Conservation (phyloP, 2,329 filamentous ascomycete species). For the Chaetomiaceae sp. region DNA sequence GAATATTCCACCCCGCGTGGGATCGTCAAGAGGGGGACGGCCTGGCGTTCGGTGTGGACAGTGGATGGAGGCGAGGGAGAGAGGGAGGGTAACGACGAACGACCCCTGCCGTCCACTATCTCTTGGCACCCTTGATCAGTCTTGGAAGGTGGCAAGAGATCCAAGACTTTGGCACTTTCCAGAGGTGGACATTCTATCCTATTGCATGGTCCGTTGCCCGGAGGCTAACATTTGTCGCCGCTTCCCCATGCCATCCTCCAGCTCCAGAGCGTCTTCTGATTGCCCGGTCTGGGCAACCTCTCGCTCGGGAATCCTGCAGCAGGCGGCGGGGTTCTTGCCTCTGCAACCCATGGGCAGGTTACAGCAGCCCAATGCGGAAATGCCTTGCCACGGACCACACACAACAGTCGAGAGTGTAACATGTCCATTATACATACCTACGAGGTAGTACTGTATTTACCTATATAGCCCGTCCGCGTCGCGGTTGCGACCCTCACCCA, state of each 20-base stretch:
- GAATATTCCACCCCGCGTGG: neutral
- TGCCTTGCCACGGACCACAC: neutral
- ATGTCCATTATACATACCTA: neutral
- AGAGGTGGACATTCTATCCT: conserved; percentile 17
- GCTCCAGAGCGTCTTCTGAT: neutral
- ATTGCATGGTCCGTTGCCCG: conserved; percentile 2
- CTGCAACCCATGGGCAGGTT: conserved; percentile 8
- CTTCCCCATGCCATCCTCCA: neutral
- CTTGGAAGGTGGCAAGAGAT: conserved; percentile 22
- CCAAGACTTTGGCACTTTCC: conserved; percentile 18
- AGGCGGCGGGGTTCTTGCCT: neutral
- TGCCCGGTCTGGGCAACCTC: conserved; percentile 6
- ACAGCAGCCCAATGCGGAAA: neutral
- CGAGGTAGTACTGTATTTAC: no score
- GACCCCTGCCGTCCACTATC: conserved; percentile 13
- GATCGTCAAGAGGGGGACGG: conserved; percentile 1
- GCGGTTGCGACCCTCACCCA: neutral
- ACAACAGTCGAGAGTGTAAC: neutral
- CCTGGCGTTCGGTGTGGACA: conserved; percentile 1
- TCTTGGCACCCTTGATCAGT: conserved; percentile 22
- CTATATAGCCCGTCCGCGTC: neutral
- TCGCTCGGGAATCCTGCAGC: neutral
- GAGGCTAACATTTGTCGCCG: neutral
- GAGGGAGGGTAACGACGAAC: neutral
- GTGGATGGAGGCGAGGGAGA: no score